Evolutionary conservation across 2,329 filamentous ascomycete species (phyloP).

Genomic region (Cladosporium sp.): DNA sequence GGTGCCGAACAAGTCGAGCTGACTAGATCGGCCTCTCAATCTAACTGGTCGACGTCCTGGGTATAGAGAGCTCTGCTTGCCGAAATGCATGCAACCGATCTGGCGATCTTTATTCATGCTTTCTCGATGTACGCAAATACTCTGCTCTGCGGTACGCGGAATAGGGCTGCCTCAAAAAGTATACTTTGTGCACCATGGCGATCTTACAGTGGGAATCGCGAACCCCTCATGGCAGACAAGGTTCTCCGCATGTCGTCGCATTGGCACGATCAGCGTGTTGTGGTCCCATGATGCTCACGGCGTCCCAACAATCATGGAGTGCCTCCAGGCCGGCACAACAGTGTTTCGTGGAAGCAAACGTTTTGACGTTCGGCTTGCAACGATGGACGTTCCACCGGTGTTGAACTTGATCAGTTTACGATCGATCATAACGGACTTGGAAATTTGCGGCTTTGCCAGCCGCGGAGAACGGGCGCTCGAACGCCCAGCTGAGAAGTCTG

Average conservation of each 20-base stretch:
- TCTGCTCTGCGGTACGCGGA: neutral
- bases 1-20: neutral
- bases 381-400: neutral
- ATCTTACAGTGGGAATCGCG: slow-evolving; percentile 12
- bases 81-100: slow-evolving; percentile 13
- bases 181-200: slow-evolving; percentile 12
- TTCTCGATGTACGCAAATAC: neutral
- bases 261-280: slow-evolving; percentile 13
- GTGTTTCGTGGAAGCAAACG: neutral
- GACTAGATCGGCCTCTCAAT: neutral
- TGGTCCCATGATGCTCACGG: slow-evolving; percentile 14
- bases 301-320: slow-evolving; percentile 5
- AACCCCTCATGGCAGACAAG: slow-evolving; percentile 20
- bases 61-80: neutral
- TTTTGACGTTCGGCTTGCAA: neutral
- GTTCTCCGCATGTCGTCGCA: slow-evolving; percentile 19
- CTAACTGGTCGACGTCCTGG: neutral
- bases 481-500: slow-evolving; percentile 13
- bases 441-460: neutral
- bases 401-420: neutral
- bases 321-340: neutral
- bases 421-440: neutral
- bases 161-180: neutral
- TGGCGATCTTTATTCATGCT: slow-evolving; percentile 18
- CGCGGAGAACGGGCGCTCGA: slow-evolving; percentile 9